Base-by-base conservation (phyloP, 75 land plant species). In the Picea glauca region DNA sequence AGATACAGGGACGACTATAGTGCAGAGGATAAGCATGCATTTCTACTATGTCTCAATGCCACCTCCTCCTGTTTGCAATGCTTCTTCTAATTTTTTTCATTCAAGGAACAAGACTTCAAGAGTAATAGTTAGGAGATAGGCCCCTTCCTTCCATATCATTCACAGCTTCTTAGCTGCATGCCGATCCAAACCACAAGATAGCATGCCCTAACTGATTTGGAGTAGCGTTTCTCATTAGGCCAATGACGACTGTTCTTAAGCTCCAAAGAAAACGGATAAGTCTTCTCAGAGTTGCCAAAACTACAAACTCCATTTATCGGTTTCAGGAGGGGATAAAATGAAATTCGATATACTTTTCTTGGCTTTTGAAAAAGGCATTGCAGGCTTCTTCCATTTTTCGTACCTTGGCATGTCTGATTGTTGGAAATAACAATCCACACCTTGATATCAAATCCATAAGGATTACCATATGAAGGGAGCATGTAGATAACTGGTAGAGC, bases 131-230 rank as follows among this genome's bases (percentile, higher is more conserved):
- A n/a, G 90, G 91, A 62, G 59, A 46, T 74, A 85, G 73, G 0
- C 91, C 90, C 31, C 79, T 83, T 63, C 83, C 79, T 54, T 86
- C 86, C 93, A 91, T 91, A 54, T 90, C 91, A 23, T 87, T 80
- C 40, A n/a, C 38, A 91, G 78, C 54, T 81, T 78, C 77, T 87
- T 83, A 3, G 89, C 83, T n/a, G 81, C 87, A 56, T 68, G 23
- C 91, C 89, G 89, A 73, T 91, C 91, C 32, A 87, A 58, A 72
- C 79, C 87, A 5, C 79, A 84, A 82, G 35, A 89, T 43, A 74
- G 89, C 87, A 40, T 50, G 91, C 85, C 58, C 81, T 78, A 17
- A 91, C 84, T 67, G 89, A 43, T 60, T 87, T 89, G 23, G 81
- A 80, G 79, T 87, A 87, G 72, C 82, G 85, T 40, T 87, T 85